Evolutionary conservation across 2,329 filamentous ascomycete species (phyloP), one percentile per base, ranked within the genome.

Genomic region (Venturia aucupariae): DNA sequence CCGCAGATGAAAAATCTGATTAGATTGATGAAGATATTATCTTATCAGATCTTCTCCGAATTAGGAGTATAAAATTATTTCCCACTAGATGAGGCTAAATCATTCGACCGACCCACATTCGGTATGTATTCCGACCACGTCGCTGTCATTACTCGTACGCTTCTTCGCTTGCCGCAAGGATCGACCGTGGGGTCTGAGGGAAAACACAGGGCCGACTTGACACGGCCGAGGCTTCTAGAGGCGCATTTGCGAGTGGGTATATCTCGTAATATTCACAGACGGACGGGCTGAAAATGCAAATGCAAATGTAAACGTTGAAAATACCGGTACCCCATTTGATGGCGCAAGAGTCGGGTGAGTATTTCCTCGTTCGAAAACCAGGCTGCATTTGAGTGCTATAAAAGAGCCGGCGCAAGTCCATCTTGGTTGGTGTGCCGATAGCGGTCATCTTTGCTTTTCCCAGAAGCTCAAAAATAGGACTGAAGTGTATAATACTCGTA

Each of bases 1-100:
- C 19, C 8, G 51, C 51, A 8, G 51, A 17, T n/a, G 51, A 57
- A 57, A 57, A 32, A 32, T 57, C 51, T 57, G 27, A 57, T 57
- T 51, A 51, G 46, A 51, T 51, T 51, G 22, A 27, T 24, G 4
- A 51, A n/a, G 4, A 1, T 15, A 5, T 24, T 7, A 57, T 57
- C 51, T 57, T 32, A 57, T 57, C 51, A 57, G 51, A 57, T 57
- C 15, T 10, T n/a, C 15, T 57, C 51, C 27, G 27, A 57, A 35
- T n/a, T 57, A 57, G 51, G 51, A 57, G n/a, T 35, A 57, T n/a
- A 57, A 22, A 38, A 35, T 10, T 22, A 35, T 57, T 2, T n/a
- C 27, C 13, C 51, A 54, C 48, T 17, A 54, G 19, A 35, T 2
- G 27, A 57, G 13, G 19, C 17, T n/a, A 6, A 27, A 57, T 35